Evolutionary conservation across 2,329 filamentous ascomycete genomes (phyloP), one percentile per base, ranked within the genome.

Genomic region (Pochonia chlamydosporia): DNA sequence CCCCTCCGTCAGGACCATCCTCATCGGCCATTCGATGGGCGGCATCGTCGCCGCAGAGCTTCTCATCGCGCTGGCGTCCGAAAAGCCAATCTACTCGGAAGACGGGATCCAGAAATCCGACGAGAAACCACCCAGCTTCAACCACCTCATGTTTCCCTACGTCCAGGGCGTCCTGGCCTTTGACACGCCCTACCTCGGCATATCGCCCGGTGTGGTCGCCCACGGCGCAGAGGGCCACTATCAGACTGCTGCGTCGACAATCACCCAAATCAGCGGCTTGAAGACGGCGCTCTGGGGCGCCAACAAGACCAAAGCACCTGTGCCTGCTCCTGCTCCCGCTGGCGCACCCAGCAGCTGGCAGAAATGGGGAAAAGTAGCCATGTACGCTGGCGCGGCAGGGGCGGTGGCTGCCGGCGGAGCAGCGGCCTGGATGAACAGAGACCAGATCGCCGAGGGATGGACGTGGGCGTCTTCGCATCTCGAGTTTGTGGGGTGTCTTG

Each of bases 41-140:
- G 93, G 93, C 57, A 96, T 97, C 58, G 90, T 97, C 40, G 92
- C 89, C 10, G 92, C 90, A 28, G 93, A 97, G 63, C 86, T 89
- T 13, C 75, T 92, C 52, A 79, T 96, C 56, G 78, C 84, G 35
- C 78, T 97, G 44, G 70, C 76, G 1, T 75, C 73, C 7, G 78
- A 82, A 46, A 65, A 68, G 51, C 75, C 76, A 49, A 75, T 82
- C 54, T 71, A 73, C 54, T 71, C 71, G 30, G 63, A 70, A 49
- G 68, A 69, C 57, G 69, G 67, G 30, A 63, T 67, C 44, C 59
- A 67, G 25, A 67, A 70, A 54, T 49, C 57, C 1, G 58, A 65
- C 42, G 54, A 48, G 20, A 18, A 13, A 31, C n/a, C n/a, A n/a
- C 58, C 59, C 33, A 50, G 64, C 18, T 69, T 80, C 50, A 84